These are phyloP conservation scores for Abrus pulchellus DNA, from an alignment of 306 rosid genomes.

Conservation along the genomic window DNA sequence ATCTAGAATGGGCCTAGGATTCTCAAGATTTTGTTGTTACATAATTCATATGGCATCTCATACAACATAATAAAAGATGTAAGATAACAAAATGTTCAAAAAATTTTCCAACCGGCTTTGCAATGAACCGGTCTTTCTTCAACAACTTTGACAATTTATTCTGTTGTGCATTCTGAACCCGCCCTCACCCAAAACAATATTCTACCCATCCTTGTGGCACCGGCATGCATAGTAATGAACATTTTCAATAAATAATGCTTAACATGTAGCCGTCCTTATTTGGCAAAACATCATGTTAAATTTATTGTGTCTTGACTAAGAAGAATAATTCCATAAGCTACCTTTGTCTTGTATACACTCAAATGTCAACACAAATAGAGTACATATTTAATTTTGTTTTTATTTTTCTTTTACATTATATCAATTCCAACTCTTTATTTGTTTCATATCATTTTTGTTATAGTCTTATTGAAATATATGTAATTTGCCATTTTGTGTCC, in stretches of 20 bases:
- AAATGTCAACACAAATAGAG: slow-evolving; percentile 18
- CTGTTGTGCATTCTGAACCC: not conserved
- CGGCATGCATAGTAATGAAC: not conserved
- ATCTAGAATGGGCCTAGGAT: slow-evolving; percentile 34
- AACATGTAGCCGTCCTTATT: not conserved
- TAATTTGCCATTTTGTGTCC: not conserved
- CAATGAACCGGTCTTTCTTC: not conserved
- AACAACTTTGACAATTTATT: slow-evolving; percentile 13
- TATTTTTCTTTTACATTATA: not conserved
- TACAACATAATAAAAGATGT: slow-evolving; percentile 20
- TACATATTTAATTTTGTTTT: not conserved
- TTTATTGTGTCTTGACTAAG: not conserved
- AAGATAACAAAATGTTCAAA: not conserved
- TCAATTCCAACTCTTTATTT: slow-evolving; percentile 9
- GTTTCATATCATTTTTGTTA: not conserved
- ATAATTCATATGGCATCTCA: not conserved
- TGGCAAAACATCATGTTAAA: not conserved
- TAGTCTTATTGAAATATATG: not conserved
- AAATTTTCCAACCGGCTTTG: not conserved
- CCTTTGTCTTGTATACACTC: not conserved
- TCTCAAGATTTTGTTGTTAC: slow-evolving; percentile 11
- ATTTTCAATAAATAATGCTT: not conserved
- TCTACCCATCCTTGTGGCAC: slow-evolving; percentile 7
- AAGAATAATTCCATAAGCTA: not conserved
- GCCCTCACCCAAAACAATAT: not conserved